Evolutionary conservation across 257 asterid species (phyloP).

Genomic region (Solanum etuberosum): DNA sequence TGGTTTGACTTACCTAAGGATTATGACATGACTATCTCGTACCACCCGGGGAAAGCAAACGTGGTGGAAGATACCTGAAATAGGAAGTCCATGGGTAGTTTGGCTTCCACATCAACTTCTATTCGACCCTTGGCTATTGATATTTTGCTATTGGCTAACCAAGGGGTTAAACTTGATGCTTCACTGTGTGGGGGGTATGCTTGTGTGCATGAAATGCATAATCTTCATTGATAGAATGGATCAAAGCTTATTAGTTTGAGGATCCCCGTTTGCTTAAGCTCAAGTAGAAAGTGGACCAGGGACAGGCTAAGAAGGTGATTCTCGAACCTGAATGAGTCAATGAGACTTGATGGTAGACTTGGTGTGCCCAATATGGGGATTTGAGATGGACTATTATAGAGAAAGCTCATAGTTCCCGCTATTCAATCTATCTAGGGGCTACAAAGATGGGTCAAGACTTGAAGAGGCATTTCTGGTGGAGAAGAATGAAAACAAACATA

Average conservation of each 20-base stretch:
- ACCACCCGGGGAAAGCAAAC: background rate
- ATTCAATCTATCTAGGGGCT: background rate
- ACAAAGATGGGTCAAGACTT: background rate
- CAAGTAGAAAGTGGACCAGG: background rate
- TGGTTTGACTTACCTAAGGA: too few species aligned
- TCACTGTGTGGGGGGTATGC: background rate
- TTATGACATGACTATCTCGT: too few species aligned
- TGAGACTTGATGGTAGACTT: background rate
- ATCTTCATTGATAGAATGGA: too few species aligned
- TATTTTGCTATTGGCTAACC: background rate
- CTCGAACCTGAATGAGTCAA: background rate
- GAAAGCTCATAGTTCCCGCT: background rate
- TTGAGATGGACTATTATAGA: background rate
- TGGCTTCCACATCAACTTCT: too few species aligned
- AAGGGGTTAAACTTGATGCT: background rate
- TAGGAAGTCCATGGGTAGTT: background rate
- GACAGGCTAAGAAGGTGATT: background rate
- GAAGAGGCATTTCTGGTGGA: background rate
- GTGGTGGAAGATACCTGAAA: background rate
- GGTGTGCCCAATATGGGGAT: background rate
- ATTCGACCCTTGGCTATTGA: background rate
- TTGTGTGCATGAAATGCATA: background rate
- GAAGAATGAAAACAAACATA: background rate
- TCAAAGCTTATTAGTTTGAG: background rate
- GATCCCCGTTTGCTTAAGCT: background rate